phyloP scores from a whole-genome alignment of 2,329 filamentous ascomycete species.

The Exserohilum rostratum region DNA sequence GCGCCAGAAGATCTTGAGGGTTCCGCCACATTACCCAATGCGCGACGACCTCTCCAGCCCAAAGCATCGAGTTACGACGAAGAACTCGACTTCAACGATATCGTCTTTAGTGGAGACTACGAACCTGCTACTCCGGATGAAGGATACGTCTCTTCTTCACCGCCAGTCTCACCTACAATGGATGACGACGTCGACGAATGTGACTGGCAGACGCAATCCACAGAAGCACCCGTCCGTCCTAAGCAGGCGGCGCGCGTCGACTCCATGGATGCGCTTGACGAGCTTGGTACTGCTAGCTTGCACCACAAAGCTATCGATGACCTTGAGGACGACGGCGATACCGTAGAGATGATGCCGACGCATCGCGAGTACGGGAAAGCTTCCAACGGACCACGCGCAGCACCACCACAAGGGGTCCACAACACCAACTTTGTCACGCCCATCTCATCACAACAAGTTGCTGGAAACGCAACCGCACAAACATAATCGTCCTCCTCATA shows the following conservation, averaged over 20 bases:
- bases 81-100: slow-evolving; percentile 12
- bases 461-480: too few species aligned
- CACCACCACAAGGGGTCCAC: neutral
- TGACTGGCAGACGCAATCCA: neutral
- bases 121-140: slow-evolving; percentile 4
- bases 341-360: neutral
- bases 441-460: neutral
- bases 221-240: neutral
- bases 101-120: slow-evolving; percentile 5
- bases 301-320: neutral
- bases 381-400: neutral
- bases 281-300: neutral
- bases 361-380: neutral
- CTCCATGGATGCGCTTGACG: slow-evolving; percentile 12
- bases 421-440: neutral
- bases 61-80: neutral
- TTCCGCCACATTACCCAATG: neutral
- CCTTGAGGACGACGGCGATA: neutral
- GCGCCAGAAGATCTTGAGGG: neutral
- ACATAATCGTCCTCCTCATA: too few species aligned
- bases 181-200: neutral
- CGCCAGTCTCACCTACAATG: neutral
- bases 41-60: neutral
- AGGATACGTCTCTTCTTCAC: slow-evolving; percentile 16
- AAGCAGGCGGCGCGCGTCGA: neutral